Evolutionary conservation across 441 rosid species (phyloP).

Genomic region (Hypseocharis bilobata): DNA sequence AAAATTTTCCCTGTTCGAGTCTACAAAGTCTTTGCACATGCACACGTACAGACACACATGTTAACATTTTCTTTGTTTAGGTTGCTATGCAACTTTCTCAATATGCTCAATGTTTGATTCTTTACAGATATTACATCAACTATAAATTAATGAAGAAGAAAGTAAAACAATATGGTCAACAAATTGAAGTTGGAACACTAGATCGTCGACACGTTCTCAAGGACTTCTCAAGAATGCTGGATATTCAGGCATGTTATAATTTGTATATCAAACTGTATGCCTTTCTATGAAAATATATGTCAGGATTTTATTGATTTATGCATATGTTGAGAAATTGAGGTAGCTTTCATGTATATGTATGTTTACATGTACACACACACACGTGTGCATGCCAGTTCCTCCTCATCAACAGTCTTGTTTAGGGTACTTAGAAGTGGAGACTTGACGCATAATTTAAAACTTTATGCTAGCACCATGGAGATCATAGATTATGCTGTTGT

Average conservation of each 20-base stretch:
- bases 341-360: not conserved
- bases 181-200: conserved; percentile 63
- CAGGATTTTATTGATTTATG: no score
- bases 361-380: not conserved
- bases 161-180: conserved; percentile 72
- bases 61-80: not conserved
- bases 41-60: no score
- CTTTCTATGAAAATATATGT: conserved; percentile 1
- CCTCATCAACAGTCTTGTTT: not conserved
- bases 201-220: conserved; percentile 83
- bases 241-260: conserved; percentile 49
- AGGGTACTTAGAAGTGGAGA: not conserved
- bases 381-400: not conserved
- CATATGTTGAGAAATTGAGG: no score
- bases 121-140: conserved; percentile 73
- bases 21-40: not conserved
- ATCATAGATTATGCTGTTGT: not conserved
- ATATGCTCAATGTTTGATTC: not conserved
- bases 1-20: not conserved
- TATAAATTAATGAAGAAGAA: conserved; percentile 91
- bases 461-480: not conserved
- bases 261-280: conserved; percentile 7
- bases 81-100: not conserved
- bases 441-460: conserved; percentile 2
- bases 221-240: conserved; percentile 96